Evolutionary conservation across 83 land plant genomes (phyloP).

Genomic region (Picea abies): DNA sequence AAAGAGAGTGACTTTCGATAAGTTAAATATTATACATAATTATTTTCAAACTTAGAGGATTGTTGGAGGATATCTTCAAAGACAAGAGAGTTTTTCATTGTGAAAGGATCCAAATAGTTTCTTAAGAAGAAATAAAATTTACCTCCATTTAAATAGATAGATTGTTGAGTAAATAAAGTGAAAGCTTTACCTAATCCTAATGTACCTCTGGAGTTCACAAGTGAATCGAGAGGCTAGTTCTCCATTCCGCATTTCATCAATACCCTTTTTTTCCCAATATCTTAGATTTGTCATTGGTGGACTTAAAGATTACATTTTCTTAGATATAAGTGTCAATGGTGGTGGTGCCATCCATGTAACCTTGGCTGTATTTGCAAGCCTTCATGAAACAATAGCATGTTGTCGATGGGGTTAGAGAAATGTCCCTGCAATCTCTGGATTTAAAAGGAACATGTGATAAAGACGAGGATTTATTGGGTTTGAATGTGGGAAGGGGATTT

Average conservation of each 20-base stretch:
- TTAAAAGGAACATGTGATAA: slow-evolving; percentile 21
- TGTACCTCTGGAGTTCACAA: neutral
- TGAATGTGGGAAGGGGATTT: neutral
- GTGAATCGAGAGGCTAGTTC: slow-evolving; percentile 17
- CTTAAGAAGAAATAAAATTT: too few relatives aligned
- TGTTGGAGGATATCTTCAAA: too few relatives aligned
- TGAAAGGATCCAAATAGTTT: too few relatives aligned
- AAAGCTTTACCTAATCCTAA: too few relatives aligned
- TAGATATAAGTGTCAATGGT: slow-evolving; percentile 28
- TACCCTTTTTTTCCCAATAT: slow-evolving; percentile 2
- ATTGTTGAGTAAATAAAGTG: too few relatives aligned
- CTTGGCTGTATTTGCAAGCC: slow-evolving; percentile 34
- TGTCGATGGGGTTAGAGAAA: slow-evolving; percentile 12
- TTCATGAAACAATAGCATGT: slow-evolving; percentile 5
- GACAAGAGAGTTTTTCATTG: too few relatives aligned
- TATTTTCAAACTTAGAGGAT: too few relatives aligned
- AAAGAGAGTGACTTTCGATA: too few relatives aligned
- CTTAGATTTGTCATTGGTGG: too few relatives aligned
- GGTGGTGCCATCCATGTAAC: slow-evolving; percentile 27
- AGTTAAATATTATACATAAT: too few relatives aligned
- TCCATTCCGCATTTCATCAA: slow-evolving; percentile 34
- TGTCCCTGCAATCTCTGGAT: slow-evolving; percentile 23
- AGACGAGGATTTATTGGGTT: neutral
- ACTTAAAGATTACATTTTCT: slow-evolving; percentile 27
- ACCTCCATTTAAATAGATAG: too few relatives aligned